These are phyloP conservation scores for Boletus barrowsii DNA, from an alignment of 768 basidiomycete species.

Conservation along the genomic window DNA sequence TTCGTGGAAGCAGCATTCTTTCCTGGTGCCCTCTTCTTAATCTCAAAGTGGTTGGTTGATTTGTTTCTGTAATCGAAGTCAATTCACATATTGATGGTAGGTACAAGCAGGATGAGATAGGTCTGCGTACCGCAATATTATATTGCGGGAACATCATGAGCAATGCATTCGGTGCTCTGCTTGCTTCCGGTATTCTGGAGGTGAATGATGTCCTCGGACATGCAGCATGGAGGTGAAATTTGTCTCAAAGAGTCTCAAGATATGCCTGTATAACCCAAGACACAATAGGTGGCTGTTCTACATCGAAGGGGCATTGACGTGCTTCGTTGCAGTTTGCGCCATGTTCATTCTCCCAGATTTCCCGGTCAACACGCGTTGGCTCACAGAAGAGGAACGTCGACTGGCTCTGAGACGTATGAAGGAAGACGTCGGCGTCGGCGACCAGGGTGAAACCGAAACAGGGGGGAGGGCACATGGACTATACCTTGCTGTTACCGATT, in stretches of 20 bases:
- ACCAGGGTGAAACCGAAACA: constrained; percentile 45
- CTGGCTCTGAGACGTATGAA: constrained; percentile 59
- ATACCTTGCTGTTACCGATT: constrained; percentile 61
- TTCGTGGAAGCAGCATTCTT: constrained; percentile 51
- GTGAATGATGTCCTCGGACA: constrained; percentile 49
- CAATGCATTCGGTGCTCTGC: constrained; percentile 54
- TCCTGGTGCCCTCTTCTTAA: constrained; percentile 41
- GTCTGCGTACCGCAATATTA: constrained; percentile 41
- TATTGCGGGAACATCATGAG: constrained; percentile 51
- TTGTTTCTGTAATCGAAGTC: constrained; percentile 29
- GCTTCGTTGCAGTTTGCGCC: constrained; percentile 43
- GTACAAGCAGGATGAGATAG: constrained; percentile 46
- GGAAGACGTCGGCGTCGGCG: constrained; percentile 63
- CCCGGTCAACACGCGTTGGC: constrained; percentile 36
- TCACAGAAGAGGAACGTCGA: constrained; percentile 35
- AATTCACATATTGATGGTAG: constrained; percentile 28
- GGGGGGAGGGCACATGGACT: constrained; percentile 45
- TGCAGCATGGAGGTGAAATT: constrained; percentile 49
- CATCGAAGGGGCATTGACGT: constrained; percentile 44
- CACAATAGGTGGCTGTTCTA: constrained; percentile 46
- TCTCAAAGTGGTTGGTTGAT: constrained; percentile 32
- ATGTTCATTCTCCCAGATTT: constrained; percentile 51
- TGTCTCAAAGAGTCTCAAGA: neutral
- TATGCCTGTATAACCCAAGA: constrained; percentile 6
- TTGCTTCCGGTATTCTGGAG: constrained; percentile 46